Evolutionary conservation across 148 eudicot genomes (phyloP), one percentile per base, ranked within the genome.

Genomic region (Spergularia marina): DNA sequence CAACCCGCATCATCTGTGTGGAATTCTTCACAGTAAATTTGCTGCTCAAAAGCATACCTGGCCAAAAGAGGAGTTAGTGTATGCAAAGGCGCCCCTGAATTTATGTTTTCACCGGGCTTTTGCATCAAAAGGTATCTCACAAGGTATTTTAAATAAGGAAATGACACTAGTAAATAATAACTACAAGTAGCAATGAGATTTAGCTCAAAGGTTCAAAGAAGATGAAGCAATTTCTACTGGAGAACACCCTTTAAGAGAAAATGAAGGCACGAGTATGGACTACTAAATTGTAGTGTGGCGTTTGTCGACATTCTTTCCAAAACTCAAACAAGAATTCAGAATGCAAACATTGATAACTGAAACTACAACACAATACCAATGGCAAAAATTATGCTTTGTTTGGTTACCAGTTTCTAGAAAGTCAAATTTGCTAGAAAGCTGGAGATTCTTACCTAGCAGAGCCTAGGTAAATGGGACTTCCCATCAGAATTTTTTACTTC

Each of bases 1-100:
- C 99, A 95, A 77, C 99, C 99, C 76, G 99, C 85, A 73, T 95
- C 96, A 71, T 89, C 85, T 11, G 78, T 77, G 79, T 95, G 99
- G 75, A 87, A 95, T 54, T 80, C 80, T 62, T 92, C 94, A 77
- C 99, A 95, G 80, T 85, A 95, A 75, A 82, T 77, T 40, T 63
- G 81, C 72, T 79, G 85, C 81, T 90, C 85, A 83, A 86, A 95
- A 71, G 91, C 91, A 82, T 81, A 81, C 86, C 99, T 95, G 88
- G 56, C 76, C 79, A 60, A 53, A 87, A 62, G 58, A 79, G 20
- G 65, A 54, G 52, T 72, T 59, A 69, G 60, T 14, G 49, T 54
- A 61, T 60, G 65, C 70, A 25, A 40, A 44, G 18, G 44, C 21
- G 15, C 25, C 63, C 41, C 10, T 55, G 1, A n/a, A 75, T 18